phyloP scores from a whole-genome alignment of 2,329 filamentous ascomycete species.

The Clarireedia sp. region DNA sequence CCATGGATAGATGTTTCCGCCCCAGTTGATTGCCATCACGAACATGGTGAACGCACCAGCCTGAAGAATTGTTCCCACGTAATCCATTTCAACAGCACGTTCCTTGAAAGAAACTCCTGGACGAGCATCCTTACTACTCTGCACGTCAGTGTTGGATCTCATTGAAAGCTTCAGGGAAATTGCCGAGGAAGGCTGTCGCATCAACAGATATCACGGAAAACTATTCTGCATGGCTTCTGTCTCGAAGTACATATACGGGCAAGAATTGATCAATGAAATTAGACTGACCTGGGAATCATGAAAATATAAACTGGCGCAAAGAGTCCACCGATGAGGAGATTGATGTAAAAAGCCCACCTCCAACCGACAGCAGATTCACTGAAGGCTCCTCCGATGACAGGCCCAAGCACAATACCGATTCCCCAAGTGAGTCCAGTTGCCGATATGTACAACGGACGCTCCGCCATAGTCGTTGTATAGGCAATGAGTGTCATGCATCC shows the following conservation, averaged over 20 bases:
- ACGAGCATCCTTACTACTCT: too few relatives aligned
- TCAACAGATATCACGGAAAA: too few relatives aligned
- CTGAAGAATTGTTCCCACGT: too few relatives aligned
- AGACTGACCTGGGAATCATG: slow-evolving; percentile 32
- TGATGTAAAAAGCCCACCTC: slow-evolving; percentile 49
- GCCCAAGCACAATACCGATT: slow-evolving; percentile 39
- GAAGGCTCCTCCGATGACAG: slow-evolving; percentile 41
- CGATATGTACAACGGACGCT: slow-evolving; percentile 32
- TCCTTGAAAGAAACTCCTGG: too few relatives aligned
- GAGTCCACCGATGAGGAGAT: slow-evolving; percentile 40
- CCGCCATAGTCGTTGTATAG: slow-evolving; percentile 29
- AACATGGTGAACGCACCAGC: slow-evolving; percentile 28
- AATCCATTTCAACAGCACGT: too few relatives aligned
- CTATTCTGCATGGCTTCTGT: too few relatives aligned
- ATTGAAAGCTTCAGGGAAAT: too few relatives aligned
- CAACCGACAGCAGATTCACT: slow-evolving; percentile 35
- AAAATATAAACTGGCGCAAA: slow-evolving; percentile 35
- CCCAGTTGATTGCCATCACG: slow-evolving; percentile 31
- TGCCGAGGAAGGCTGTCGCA: too few relatives aligned
- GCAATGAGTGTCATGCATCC: slow-evolving; percentile 40
- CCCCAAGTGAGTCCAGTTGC: slow-evolving; percentile 34
- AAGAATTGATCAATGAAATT: slow-evolving; percentile 25
- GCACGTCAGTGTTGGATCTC: too few relatives aligned
- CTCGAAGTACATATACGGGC: too few relatives aligned
- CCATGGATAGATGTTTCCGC: slow-evolving; percentile 29